Percentiles rank a stretch among this genome's conserved stretches.
Evolutionary conservation across 768 basidiomycete genomes (phyloP).

Genomic region (Gloeopeniophorella convolvens): DNA sequence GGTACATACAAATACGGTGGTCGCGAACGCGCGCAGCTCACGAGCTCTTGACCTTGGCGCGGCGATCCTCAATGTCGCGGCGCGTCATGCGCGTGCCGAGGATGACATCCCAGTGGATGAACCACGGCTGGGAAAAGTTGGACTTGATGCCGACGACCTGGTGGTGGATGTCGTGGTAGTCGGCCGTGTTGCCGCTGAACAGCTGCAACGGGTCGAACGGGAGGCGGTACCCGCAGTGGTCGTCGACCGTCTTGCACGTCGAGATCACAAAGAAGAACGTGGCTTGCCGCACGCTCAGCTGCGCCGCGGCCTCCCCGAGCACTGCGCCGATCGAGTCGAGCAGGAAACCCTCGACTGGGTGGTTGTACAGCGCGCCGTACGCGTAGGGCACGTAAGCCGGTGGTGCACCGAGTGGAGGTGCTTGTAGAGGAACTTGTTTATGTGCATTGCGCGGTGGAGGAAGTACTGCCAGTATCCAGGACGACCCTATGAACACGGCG

Average conservation of each 20-base stretch:
- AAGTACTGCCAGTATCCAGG: conserved; percentile 99
- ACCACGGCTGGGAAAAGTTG: conserved; percentile 95
- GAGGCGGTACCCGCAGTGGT: conserved; percentile 86
- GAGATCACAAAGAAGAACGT: conserved; percentile 77
- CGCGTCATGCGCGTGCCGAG: conserved; percentile 83
- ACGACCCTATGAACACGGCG: conserved; percentile 53
- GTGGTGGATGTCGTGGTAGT: conserved; percentile 98
- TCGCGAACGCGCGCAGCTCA: background rate
- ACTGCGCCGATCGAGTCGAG: conserved; percentile 80
- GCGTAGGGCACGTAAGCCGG: conserved; percentile 96
- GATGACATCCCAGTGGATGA: conserved; percentile 86
- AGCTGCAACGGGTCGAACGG: conserved; percentile 91
- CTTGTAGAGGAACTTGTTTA: conserved; percentile 85
- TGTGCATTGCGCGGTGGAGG: conserved; percentile 87
- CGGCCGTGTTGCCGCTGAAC: conserved; percentile 82
- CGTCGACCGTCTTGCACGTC: conserved; percentile 90
- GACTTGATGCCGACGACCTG: conserved; percentile 89
- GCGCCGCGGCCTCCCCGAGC: conserved; percentile 61
- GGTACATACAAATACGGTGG: background rate
- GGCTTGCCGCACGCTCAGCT: conserved; percentile 77
- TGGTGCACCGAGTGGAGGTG: conserved; percentile 94
- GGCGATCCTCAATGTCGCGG: conserved; percentile 50
- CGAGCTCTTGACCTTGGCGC: conserved; percentile 7
- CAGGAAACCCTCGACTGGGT: conserved; percentile 89
- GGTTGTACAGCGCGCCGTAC: conserved; percentile 95